Conservation (phyloP, 805 yeast species). For the Komagataella kurtzmanii region DNA sequence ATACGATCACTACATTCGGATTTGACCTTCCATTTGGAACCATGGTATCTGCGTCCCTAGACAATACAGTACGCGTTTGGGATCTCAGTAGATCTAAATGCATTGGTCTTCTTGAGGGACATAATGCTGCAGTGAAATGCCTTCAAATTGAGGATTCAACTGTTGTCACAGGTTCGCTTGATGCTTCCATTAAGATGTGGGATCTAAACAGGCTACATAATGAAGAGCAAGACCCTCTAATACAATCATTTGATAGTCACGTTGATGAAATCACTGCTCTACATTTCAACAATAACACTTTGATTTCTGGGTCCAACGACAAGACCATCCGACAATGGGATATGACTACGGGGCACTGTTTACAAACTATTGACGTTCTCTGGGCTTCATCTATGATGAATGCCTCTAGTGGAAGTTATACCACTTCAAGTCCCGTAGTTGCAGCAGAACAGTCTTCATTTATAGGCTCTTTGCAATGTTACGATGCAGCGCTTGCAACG, state of each 20-base stretch:
- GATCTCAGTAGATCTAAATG: conserved; percentile 48
- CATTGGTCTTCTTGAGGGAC: conserved; percentile 44
- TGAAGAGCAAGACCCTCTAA: conserved; percentile 19
- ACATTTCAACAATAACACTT: conserved; percentile 33
- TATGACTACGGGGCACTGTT: conserved; percentile 45
- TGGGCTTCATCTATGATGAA: conserved; percentile 35
- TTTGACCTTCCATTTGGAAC: conserved; percentile 69
- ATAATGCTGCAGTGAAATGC: conserved; percentile 42
- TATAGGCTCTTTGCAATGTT: conserved; percentile 57
- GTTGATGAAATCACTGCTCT: conserved; percentile 54
- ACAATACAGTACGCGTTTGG: conserved; percentile 75
- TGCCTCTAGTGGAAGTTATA: conserved; percentile 3
- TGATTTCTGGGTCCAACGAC: conserved; percentile 62
- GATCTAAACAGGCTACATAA: conserved; percentile 22
- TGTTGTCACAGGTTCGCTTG: conserved; percentile 45
- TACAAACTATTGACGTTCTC: conserved; percentile 57
- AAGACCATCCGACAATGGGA: conserved; percentile 72
- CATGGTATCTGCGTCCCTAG: conserved; percentile 65
- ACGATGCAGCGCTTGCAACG: conserved; percentile 65
- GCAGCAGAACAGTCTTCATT: conserved; percentile 18
- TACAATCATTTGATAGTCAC: conserved; percentile 47
- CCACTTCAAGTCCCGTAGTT: conserved; percentile 3
- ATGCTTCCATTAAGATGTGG: conserved; percentile 54
- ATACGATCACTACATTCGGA: conserved; percentile 41
- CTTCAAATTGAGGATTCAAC: conserved; percentile 41